These are phyloP conservation scores for Thelonectria discophora DNA, from an alignment of 2,329 filamentous ascomycete species.

Conservation along the genomic window DNA sequence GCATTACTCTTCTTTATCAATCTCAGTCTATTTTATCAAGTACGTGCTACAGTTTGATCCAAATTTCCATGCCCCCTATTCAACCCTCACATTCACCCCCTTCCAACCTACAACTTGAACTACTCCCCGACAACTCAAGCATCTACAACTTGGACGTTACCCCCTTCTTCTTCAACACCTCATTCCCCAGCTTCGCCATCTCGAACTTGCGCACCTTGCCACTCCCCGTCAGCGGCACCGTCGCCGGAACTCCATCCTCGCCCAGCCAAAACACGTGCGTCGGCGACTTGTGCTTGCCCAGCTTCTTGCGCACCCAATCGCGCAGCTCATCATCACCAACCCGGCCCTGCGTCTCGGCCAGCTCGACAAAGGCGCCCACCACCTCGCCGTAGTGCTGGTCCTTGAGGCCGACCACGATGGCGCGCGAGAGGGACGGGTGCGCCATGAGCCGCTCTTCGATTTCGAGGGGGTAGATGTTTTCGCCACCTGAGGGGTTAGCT, in stretches of 20 bases:
- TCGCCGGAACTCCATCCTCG: constrained; percentile 61
- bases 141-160: constrained; percentile 57
- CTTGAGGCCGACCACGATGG: constrained; percentile 75
- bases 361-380: constrained; percentile 70
- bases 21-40: not conserved
- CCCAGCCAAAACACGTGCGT: constrained; percentile 81
- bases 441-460: constrained; percentile 77
- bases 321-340: constrained; percentile 65
- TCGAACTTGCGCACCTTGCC: constrained; percentile 76
- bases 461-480: constrained; percentile 79
- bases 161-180: constrained; percentile 60
- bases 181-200: constrained; percentile 65
- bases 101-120: no score
- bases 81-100: not conserved
- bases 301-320: constrained; percentile 67
- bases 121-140: no score
- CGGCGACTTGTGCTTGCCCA: constrained; percentile 75
- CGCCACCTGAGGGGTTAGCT: no score
- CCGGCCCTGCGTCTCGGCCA: constrained; percentile 46
- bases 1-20: not conserved
- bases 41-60: not conserved
- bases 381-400: constrained; percentile 79
- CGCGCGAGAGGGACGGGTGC: constrained; percentile 69
- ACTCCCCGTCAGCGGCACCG: constrained; percentile 73
- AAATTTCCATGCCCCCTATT: not conserved